Evolutionary conservation across 805 yeast species (phyloP).

Genomic region (Metschnikowia reukaufii): DNA sequence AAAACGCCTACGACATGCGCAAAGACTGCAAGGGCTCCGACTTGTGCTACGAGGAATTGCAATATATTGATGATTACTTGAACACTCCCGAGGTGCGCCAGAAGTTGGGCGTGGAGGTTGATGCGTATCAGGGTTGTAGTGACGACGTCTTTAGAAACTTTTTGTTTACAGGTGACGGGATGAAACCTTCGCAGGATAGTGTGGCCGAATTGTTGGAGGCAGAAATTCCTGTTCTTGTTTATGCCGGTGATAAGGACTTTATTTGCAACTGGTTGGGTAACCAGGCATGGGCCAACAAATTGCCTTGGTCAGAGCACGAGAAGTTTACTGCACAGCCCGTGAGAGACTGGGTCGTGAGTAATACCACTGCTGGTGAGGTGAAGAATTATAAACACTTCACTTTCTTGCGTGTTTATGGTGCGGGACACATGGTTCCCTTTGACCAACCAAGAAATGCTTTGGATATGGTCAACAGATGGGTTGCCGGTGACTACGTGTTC

Average conservation of each 20-base stretch:
- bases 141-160: slow-evolving; percentile 77
- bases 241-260: slow-evolving; percentile 94
- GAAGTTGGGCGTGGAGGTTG: slow-evolving; percentile 91
- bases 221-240: slow-evolving; percentile 76
- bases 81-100: slow-evolving; percentile 73
- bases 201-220: slow-evolving; percentile 62
- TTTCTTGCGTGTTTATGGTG: slow-evolving; percentile 80
- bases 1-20: slow-evolving; percentile 89
- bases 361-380: slow-evolving; percentile 58
- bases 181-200: slow-evolving; percentile 80
- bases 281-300: slow-evolving; percentile 70
- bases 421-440: slow-evolving; percentile 95
- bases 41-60: slow-evolving; percentile 78
- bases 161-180: slow-evolving; percentile 85
- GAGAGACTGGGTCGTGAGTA: slow-evolving; percentile 43
- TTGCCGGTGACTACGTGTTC: slow-evolving; percentile 54
- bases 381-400: slow-evolving; percentile 74
- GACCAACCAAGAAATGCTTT: slow-evolving; percentile 80
- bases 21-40: slow-evolving; percentile 64
- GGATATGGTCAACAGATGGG: slow-evolving; percentile 86
- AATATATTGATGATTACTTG: slow-evolving; percentile 74
- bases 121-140: slow-evolving; percentile 71
- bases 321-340: slow-evolving; percentile 45
- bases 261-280: slow-evolving; percentile 94
- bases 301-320: slow-evolving; percentile 26